Evolutionary conservation across 1,139 yeast genomes (phyloP), one percentile per base, ranked within the genome.

Genomic region (Blastobotrys raffinosifermentans): DNA sequence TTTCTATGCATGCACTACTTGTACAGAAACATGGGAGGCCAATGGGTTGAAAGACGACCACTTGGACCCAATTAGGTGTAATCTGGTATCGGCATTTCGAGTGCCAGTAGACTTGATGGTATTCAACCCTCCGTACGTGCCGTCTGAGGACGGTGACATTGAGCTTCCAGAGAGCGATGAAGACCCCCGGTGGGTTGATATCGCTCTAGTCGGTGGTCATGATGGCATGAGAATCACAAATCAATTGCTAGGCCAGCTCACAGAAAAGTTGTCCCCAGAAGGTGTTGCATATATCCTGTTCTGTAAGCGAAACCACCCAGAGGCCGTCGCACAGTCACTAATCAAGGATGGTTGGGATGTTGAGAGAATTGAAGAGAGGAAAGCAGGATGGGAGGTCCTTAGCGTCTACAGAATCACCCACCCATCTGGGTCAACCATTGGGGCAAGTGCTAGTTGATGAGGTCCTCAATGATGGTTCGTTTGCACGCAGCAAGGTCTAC

Each of bases 381-480:
- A 83, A 51, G 96, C 96, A 0, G 97, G 97, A 0, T 86, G 96
- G 96, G 98, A 91, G 59, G 91, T 83, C n/a, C 65, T 91, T 26
- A 74, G 85, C 43, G 80, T 91, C 10, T 57, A 55, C 48, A 45
- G 58, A 29, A 62, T 64, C 32, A 13, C 13, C 14, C 8, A 20
- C 23, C 9, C 9, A 20, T 8, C 8, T 20, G 23, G 8, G n/a
- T 20, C 9, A 20, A 20, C 23, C n/a, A 20, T 20, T 8, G n/a
- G 23, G 9, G 8, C 23, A 8, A 8, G 23, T 20, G 17, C 22
- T 23, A 41, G 21, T 43, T 46, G 44, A 75, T 73, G 13, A 79
- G 51, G 58, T 85, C 95, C 15, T 59, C 51, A 30, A 72, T 57
- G 0, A 80, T 50, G 55, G 83, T 93, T 5, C 57, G 57, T 38